These are phyloP conservation scores for Crotalaria pallida DNA, from an alignment of 306 rosid species.

Conservation along the genomic window DNA sequence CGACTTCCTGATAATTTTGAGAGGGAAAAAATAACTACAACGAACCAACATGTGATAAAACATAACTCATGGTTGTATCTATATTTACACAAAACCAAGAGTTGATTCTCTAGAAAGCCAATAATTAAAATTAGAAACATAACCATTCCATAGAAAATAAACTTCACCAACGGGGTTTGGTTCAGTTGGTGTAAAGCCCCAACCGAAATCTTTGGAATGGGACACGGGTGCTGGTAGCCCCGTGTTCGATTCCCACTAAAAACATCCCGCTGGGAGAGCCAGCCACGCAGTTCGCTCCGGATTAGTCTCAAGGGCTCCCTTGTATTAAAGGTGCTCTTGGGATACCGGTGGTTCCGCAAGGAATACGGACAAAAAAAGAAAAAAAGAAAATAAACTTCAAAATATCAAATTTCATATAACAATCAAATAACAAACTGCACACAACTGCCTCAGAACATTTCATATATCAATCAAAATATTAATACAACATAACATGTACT, in stretches of 20 bases:
- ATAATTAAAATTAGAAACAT: not conserved
- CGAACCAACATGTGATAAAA: not conserved
- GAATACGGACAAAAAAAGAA: not conserved
- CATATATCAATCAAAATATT: no score
- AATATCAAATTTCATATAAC: not conserved
- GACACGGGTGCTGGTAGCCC: no score
- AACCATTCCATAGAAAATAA: not conserved
- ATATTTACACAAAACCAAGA: not conserved
- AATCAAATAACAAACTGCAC: not conserved
- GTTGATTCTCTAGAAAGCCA: not conserved
- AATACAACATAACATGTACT: no score
- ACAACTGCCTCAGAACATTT: not conserved
- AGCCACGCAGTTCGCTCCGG: no score
- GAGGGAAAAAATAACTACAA: not conserved
- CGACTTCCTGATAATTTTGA: constrained; percentile 39
- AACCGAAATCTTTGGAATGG: no score
- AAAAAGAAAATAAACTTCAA: not conserved
- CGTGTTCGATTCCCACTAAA: no score
- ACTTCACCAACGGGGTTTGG: no score
- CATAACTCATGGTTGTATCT: not conserved
- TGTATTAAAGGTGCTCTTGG: no score
- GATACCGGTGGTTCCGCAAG: no score
- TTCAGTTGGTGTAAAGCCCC: no score
- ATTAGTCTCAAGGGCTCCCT: no score
- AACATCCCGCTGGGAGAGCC: no score